These are phyloP conservation scores for Stephanodiscus minutulus DNA, from an alignment of 108 stramenopile species.

Conservation along the genomic window DNA sequence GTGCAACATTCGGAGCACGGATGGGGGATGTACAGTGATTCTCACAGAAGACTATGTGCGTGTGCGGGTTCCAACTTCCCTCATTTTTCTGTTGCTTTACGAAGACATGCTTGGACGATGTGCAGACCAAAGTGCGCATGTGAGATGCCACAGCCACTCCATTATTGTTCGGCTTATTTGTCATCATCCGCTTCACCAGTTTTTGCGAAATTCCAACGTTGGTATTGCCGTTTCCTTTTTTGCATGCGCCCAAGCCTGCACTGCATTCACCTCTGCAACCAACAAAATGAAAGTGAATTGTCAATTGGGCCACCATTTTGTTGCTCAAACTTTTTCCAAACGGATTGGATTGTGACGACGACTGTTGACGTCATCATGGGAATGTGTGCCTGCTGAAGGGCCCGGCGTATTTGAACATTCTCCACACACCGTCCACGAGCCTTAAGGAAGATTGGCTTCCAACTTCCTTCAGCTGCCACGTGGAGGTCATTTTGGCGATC, in stretches of 20 bases:
- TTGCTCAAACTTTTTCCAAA: slow-evolving; percentile 15
- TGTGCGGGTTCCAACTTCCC: background rate
- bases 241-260: slow-evolving; percentile 2
- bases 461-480: no score
- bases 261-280: slow-evolving; percentile 8
- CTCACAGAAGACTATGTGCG: no score
- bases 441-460: no score
- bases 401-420: slow-evolving; percentile 17
- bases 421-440: slow-evolving; percentile 4
- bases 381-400: slow-evolving; percentile 5
- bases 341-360: slow-evolving; percentile 20
- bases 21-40: no score
- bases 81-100: background rate
- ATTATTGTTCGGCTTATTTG: background rate
- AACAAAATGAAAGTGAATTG: slow-evolving; percentile 1
- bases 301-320: slow-evolving; percentile 25
- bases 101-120: background rate
- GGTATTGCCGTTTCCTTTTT: background rate
- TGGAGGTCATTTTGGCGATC: no score
- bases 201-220: background rate
- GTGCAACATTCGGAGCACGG: no score
- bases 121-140: background rate
- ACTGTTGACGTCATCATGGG: slow-evolving; percentile 14
- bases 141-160: background rate
- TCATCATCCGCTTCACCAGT: background rate